phyloP scores from a whole-genome alignment of 331 rosid genomes.

The Acacia pycnantha region DNA sequence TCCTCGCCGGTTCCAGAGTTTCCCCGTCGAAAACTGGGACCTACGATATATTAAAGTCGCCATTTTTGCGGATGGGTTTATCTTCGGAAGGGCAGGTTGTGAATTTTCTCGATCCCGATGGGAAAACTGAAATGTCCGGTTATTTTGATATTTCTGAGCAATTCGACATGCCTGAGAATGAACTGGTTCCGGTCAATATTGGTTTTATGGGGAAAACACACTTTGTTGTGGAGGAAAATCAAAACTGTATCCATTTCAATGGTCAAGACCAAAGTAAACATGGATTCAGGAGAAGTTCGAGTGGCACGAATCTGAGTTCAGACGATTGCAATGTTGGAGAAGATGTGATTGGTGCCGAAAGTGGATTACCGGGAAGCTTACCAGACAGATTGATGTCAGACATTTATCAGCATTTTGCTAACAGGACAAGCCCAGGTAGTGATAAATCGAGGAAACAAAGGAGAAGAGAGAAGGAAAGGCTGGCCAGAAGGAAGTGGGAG shows the following conservation, averaged over 20 bases:
- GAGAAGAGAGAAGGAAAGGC: slow-evolving; percentile 70
- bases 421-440: slow-evolving; percentile 70
- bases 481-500: slow-evolving; percentile 76
- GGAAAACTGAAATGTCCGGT: slow-evolving; percentile 37
- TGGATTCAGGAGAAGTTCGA: slow-evolving; percentile 47
- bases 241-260: slow-evolving; percentile 28
- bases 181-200: slow-evolving; percentile 60
- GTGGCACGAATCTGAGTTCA: slow-evolving; percentile 33
- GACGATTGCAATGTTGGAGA: slow-evolving; percentile 47
- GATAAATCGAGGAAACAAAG: slow-evolving; percentile 81
- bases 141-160: slow-evolving; percentile 23
- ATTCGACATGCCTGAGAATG: slow-evolving; percentile 30
- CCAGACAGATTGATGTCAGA: slow-evolving; percentile 73
- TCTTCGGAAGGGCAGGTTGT: slow-evolving; percentile 63
- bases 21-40: slow-evolving; percentile 58
- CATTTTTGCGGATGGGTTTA: slow-evolving; percentile 63
- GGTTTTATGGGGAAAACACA: slow-evolving; percentile 80
- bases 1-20: slow-evolving; percentile 59
- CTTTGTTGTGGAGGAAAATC: slow-evolving; percentile 76
- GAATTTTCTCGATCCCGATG: slow-evolving; percentile 62
- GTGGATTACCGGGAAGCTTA: slow-evolving; percentile 74
- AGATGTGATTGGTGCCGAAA: slow-evolving; percentile 40
- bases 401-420: slow-evolving; percentile 86
- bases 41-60: slow-evolving; percentile 59
- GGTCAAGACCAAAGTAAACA: slow-evolving; percentile 31